Conservation (phyloP, 2,329 filamentous ascomycete species). For the Rachicladosporium sp. region DNA sequence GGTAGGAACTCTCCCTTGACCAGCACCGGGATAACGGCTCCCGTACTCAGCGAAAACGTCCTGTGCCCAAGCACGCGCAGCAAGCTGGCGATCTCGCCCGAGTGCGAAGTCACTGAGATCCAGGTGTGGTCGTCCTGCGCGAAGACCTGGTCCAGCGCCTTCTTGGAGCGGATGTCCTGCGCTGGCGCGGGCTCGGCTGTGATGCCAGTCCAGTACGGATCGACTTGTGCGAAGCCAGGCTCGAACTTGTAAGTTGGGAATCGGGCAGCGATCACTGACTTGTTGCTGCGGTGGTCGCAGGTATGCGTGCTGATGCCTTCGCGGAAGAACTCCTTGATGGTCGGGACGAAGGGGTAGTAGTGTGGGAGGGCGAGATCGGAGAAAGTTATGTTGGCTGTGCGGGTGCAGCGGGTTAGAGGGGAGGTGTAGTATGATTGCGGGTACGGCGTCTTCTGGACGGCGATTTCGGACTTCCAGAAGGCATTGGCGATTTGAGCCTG, state of each 20-base stretch:
- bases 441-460: slow-evolving; percentile 43
- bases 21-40: slow-evolving; percentile 55
- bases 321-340: slow-evolving; percentile 53
- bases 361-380: slow-evolving; percentile 40
- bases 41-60: slow-evolving; percentile 48
- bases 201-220: slow-evolving; percentile 41
- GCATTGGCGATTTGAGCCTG: slow-evolving; percentile 48
- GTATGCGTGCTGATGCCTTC: slow-evolving; percentile 57
- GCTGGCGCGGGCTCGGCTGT: slow-evolving; percentile 39
- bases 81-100: slow-evolving; percentile 42
- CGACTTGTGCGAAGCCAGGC: slow-evolving; percentile 45
- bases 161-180: slow-evolving; percentile 39
- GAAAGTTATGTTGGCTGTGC: slow-evolving; percentile 54
- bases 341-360: slow-evolving; percentile 42
- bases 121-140: slow-evolving; percentile 39
- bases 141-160: slow-evolving; percentile 47
- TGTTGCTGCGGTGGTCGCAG: slow-evolving; percentile 50
- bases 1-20: slow-evolving; percentile 44
- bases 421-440: slow-evolving; percentile 56
- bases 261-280: slow-evolving; percentile 39
- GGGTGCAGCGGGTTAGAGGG: slow-evolving; percentile 49
- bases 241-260: slow-evolving; percentile 49
- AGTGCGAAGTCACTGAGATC: slow-evolving; percentile 49
- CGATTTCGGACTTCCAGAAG: slow-evolving; percentile 48
- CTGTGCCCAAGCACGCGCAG: slow-evolving; percentile 48